Conservation (phyloP, 192 early-diverging fungal species). For the Backusella macrospora region DNA sequence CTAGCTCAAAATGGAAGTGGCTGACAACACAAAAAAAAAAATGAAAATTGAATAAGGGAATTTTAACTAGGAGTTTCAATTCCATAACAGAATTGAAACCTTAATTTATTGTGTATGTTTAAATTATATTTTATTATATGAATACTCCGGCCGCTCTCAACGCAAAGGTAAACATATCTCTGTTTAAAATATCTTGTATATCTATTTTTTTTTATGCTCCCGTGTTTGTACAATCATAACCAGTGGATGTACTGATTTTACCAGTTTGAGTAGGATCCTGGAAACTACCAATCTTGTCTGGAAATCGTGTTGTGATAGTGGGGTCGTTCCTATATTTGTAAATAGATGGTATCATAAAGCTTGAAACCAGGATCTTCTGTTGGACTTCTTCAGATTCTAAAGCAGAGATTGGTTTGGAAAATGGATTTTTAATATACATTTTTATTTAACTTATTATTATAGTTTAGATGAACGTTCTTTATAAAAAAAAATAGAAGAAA, state of each 20-base stretch:
- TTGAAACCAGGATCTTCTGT: not conserved
- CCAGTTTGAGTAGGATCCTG: constrained; percentile 31
- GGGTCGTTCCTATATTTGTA: constrained; percentile 31
- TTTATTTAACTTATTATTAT: not conserved
- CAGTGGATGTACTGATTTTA: not conserved
- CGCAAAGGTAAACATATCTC: no score
- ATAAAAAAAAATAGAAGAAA: no score
- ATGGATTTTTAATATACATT: not conserved
- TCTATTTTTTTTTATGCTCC: constrained; percentile 29
- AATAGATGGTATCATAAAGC: no score
- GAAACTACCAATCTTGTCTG: constrained; percentile 30
- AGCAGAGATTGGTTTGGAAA: not conserved
- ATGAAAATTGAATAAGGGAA: not conserved
- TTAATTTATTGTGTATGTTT: no score
- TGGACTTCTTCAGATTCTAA: not conserved
- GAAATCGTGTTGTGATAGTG: constrained; percentile 24
- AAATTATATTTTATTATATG: no score
- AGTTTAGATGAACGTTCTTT: not conserved
- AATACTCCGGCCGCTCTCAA: no score
- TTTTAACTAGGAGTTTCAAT: no score
- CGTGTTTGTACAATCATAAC: constrained; percentile 29
- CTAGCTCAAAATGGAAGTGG: not conserved
- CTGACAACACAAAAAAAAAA: not conserved
- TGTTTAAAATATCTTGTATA: no score
- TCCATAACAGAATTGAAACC: no score